Base-by-base conservation (phyloP, 331 rosid genomes). In the Arachis monticola region DNA sequence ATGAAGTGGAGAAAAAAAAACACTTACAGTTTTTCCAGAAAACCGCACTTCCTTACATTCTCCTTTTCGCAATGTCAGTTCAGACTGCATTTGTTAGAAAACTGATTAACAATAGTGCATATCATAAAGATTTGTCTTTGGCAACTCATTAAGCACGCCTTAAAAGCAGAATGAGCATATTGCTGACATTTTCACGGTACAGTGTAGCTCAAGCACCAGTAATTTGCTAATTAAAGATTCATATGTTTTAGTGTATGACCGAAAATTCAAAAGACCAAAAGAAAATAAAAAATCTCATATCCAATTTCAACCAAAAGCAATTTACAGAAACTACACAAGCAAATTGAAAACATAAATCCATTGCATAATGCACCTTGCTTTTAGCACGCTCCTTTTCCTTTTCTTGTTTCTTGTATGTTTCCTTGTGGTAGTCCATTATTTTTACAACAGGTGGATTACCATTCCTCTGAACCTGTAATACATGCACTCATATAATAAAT, bases 371-470 rank as follows among this genome's bases (percentile, higher is more conserved):
- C 77, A 95, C 99, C 97, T 77, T 90, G 86, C 64, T 82, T 90
- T 95, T 92, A 67, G 86, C 85, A 45, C 88, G 96, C 52, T 92
- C 93, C 81, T 92, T 92, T 60, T 87, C 89, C 81, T 10, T 84
- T 46, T 76, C 51, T 73, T 87, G 86, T 57, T 60, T 80, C 82
- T 77, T 86, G 82, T 87, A 91, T 84, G 68, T 77, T 87, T 90
- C 91, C 81, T 86, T 87, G 80, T 94, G 83, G 82, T 41, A 92
- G 83, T 94, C 93, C 97, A 94, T 90, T 57, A 94, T 82, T 85
- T 90, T 94, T 84, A 95, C 88, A 50, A 94, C 99, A 22, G 99
- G 97, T 12, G 99, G 99, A 1, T 83, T 66, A 48, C 65, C 84
- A 2, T 7, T 62, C 73, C 35, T 76, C 78, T 90, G 83, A 68